phyloP scores from a whole-genome alignment of 441 rosid genomes.

The Breynia disticha region DNA sequence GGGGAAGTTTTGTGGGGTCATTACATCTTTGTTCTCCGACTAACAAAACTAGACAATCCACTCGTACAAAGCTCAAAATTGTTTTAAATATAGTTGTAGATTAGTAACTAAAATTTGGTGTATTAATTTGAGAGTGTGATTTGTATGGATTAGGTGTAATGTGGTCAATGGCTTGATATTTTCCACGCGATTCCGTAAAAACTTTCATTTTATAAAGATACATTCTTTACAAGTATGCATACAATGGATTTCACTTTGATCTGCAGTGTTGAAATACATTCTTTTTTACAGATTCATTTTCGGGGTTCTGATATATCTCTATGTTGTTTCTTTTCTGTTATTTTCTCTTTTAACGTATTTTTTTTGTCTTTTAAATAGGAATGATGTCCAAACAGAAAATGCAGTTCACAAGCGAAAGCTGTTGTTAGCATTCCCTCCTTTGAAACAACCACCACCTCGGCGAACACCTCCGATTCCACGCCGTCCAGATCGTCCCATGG shows the following conservation, averaged over 20 bases:
- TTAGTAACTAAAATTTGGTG: no score
- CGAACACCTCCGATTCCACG: neutral
- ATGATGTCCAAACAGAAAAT: slow-evolving; percentile 17
- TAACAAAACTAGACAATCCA: neutral
- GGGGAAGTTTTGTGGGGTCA: neutral
- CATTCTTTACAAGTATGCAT: no score
- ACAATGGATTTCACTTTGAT: neutral
- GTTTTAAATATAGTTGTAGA: no score
- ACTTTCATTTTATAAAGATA: no score
- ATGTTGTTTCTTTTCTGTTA: neutral
- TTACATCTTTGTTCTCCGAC: neutral
- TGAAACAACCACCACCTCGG: neutral
- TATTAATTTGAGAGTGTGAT: no score
- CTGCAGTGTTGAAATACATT: neutral
- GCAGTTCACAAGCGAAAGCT: slow-evolving; percentile 26
- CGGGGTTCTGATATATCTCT: neutral
- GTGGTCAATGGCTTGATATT: no score
- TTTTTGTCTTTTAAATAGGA: slow-evolving; percentile 25
- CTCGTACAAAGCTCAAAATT: neutral
- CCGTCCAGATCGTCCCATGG: slow-evolving; percentile 1
- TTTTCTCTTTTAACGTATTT: neutral
- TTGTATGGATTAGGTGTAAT: no score
- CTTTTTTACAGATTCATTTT: neutral
- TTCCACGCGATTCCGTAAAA: no score
- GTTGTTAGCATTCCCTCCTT: neutral